Evolutionary conservation across 768 basidiomycete species (phyloP).

Genomic region (Leccinum ochraceum): DNA sequence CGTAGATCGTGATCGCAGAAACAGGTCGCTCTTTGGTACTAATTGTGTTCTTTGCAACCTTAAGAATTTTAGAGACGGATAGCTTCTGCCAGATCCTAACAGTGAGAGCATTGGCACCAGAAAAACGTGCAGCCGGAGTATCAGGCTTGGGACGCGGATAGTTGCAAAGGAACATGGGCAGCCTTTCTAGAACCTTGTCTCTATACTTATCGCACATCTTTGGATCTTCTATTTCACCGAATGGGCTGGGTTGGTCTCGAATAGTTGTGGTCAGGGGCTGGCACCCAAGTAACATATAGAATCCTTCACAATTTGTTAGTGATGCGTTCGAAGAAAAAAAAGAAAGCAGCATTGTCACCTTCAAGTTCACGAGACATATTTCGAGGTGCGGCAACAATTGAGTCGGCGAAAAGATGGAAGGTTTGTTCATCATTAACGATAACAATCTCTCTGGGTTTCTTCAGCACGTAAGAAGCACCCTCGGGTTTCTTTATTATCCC

Average conservation of each 20-base stretch:
- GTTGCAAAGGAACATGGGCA: constrained; percentile 87
- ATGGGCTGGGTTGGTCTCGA: constrained; percentile 66
- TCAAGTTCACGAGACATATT: constrained; percentile 92
- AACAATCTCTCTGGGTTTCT: constrained; percentile 64
- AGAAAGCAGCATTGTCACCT: constrained; percentile 47
- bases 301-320: constrained; percentile 39
- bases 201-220: constrained; percentile 49
- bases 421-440: constrained; percentile 80
- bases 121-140: constrained; percentile 40
- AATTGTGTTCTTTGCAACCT: constrained; percentile 45
- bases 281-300: constrained; percentile 76
- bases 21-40: constrained; percentile 54
- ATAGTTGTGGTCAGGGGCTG: constrained; percentile 66
- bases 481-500: constrained; percentile 55
- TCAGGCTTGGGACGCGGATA: constrained; percentile 61
- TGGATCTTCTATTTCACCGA: constrained; percentile 46
- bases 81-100: constrained; percentile 67
- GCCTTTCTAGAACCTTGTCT: constrained; percentile 66
- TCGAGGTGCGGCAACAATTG: constrained; percentile 73
- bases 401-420: constrained; percentile 71
- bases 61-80: constrained; percentile 56
- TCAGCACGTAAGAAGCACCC: constrained; percentile 59
- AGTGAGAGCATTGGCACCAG: constrained; percentile 53
- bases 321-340: background rate
- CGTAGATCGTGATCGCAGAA: constrained; percentile 59